These are phyloP conservation scores for Geotrichum phurueaensis DNA, from an alignment of 1,139 yeast genomes.

Conservation along the genomic window DNA sequence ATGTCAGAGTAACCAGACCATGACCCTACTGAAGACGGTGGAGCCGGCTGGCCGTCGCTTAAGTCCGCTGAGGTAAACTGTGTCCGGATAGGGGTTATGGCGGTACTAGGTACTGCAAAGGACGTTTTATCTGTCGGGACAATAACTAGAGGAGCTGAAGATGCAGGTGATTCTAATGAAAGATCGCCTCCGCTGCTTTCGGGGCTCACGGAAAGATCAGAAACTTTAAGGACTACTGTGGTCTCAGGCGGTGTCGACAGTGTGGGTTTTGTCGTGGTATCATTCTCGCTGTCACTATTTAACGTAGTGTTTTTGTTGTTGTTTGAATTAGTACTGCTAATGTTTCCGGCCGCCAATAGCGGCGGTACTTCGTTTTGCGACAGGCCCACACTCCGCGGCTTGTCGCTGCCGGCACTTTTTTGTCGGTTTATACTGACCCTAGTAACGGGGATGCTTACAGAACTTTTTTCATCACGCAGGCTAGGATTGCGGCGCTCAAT, in stretches of 20 bases:
- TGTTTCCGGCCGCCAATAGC: background rate
- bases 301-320: background rate
- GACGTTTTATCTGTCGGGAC: background rate
- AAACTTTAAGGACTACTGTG: background rate
- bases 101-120: background rate
- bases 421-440: background rate
- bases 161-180: background rate
- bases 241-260: background rate
- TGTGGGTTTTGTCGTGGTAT: background rate
- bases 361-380: background rate
- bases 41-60: background rate
- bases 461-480: background rate
- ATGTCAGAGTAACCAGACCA: background rate
- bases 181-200: background rate
- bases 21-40: background rate
- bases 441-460: background rate
- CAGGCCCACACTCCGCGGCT: background rate
- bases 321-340: background rate
- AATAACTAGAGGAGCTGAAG: background rate
- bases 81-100: background rate
- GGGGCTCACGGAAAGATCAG: background rate
- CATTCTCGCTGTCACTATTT: background rate
- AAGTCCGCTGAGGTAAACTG: background rate
- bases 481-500: constrained; percentile 57
- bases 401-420: background rate